Percentiles rank a stretch among this genome's conserved stretches.
These are phyloP conservation scores for Epichloe glyceriae DNA, from an alignment of 2,329 filamentous ascomycete genomes.

Conservation along the genomic window DNA sequence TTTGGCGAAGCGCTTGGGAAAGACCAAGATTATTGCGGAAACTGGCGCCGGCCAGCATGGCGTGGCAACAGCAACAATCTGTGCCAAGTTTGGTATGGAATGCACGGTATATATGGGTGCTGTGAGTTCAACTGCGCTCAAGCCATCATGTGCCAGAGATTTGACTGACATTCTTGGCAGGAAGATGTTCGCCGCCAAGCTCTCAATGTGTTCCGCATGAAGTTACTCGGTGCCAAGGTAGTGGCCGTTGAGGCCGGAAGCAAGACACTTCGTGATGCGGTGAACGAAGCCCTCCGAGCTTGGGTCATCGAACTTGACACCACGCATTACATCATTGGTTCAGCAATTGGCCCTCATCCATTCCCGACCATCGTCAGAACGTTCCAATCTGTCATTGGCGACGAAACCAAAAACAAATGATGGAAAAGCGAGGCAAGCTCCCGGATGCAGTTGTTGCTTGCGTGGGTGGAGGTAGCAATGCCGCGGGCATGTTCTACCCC, in stretches of 20 bases:
- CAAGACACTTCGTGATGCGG: slow-evolving; percentile 69
- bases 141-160: not conserved
- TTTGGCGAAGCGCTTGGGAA: slow-evolving; percentile 72
- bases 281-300: slow-evolving; percentile 87
- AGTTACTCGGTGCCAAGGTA: slow-evolving; percentile 84
- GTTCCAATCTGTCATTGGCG: slow-evolving; percentile 93
- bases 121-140: slow-evolving; percentile 20
- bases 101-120: slow-evolving; percentile 98
- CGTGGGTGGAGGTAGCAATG: slow-evolving; percentile 90
- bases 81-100: slow-evolving; percentile 95
- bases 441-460: slow-evolving; percentile 95
- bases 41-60: slow-evolving; percentile 96
- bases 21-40: slow-evolving; percentile 95
- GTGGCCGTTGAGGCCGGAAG: slow-evolving; percentile 87
- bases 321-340: slow-evolving; percentile 97
- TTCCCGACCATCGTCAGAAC: slow-evolving; percentile 97
- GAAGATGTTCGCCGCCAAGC: slow-evolving; percentile 95
- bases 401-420: slow-evolving; percentile 92
- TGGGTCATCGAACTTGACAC: slow-evolving; percentile 91
- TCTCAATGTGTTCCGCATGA: slow-evolving; percentile 97
- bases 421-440: slow-evolving; percentile 69
- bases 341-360: slow-evolving; percentile 91
- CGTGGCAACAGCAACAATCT: slow-evolving; percentile 93
- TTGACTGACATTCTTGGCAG: slow-evolving; percentile 17
- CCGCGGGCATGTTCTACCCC: slow-evolving; percentile 95